A percentile compares a stretch with the other conserved stretches of the same genome.
Evolutionary conservation across 2,329 filamentous ascomycete species (phyloP).

Genomic region (Ophiognomonia clavigignenti-juglandacearum): DNA sequence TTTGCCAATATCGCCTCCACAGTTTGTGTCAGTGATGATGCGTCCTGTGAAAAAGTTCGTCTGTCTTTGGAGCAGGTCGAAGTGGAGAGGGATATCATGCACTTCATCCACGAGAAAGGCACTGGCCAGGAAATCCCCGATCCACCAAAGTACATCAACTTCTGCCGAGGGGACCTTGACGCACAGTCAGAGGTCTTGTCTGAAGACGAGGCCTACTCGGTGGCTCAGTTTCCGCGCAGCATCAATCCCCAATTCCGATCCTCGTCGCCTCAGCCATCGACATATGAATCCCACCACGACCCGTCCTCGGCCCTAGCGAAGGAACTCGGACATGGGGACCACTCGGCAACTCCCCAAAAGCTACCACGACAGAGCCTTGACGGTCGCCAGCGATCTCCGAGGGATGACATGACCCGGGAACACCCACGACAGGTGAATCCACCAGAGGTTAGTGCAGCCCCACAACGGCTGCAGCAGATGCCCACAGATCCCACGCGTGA

Average conservation of each 20-base stretch:
- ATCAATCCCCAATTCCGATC: slow-evolving; percentile 94
- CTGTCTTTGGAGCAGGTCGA: slow-evolving; percentile 92
- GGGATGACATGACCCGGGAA: slow-evolving; percentile 11
- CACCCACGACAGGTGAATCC: slow-evolving; percentile 6
- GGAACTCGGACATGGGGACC: slow-evolving; percentile 60
- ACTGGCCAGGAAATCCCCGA: slow-evolving; percentile 98
- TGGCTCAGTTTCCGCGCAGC: slow-evolving; percentile 90
- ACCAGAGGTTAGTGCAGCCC: slow-evolving; percentile 11
- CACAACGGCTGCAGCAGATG: slow-evolving; percentile 15
- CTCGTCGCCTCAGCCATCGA: slow-evolving; percentile 94
- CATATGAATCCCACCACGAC: slow-evolving; percentile 87
- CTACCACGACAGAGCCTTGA: slow-evolving; percentile 17
- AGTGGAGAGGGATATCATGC: slow-evolving; percentile 88
- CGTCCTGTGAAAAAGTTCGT: slow-evolving; percentile 93
- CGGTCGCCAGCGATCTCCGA: neutral
- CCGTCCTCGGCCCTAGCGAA: slow-evolving; percentile 69
- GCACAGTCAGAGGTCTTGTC: slow-evolving; percentile 75
- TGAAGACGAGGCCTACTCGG: slow-evolving; percentile 85
- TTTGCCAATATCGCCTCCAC: slow-evolving; percentile 97
- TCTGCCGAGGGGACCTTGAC: slow-evolving; percentile 86
- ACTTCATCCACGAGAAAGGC: slow-evolving; percentile 82
- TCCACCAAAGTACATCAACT: slow-evolving; percentile 97
- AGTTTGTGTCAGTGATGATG: slow-evolving; percentile 95
- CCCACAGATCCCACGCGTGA: slow-evolving; percentile 18
- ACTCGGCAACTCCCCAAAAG: slow-evolving; percentile 49